A percentile compares a stretch with the other conserved stretches of the same genome.
phyloP scores from a whole-genome alignment of 495 filamentous ascomycete species.

The Hypomontagnella submonticulosa region DNA sequence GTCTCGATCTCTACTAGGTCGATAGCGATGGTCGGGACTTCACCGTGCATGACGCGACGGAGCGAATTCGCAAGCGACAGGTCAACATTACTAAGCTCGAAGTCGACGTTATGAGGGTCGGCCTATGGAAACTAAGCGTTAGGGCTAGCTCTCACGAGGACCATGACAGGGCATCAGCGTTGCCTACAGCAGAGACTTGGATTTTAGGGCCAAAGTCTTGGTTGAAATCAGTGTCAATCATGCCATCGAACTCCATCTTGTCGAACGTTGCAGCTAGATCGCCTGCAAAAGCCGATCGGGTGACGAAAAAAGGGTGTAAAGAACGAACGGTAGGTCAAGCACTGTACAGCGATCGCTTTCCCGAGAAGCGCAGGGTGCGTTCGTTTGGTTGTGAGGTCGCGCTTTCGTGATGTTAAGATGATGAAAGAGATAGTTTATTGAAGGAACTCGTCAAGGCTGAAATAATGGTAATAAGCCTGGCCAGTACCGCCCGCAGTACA shows the following conservation, averaged over 20 bases:
- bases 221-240: constrained; percentile 72
- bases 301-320: constrained; percentile 11
- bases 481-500: neutral
- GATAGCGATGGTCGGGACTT: constrained; percentile 94
- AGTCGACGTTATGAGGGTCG: constrained; percentile 77
- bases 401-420: neutral
- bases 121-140: constrained; percentile 60
- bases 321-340: neutral
- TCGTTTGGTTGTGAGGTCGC: neutral
- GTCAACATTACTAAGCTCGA: constrained; percentile 81
- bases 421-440: constrained; percentile 47
- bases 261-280: constrained; percentile 1
- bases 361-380: neutral
- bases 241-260: constrained; percentile 73
- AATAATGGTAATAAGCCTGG: constrained; percentile 10
- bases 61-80: constrained; percentile 94
- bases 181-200: constrained; percentile 74
- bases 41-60: constrained; percentile 90
- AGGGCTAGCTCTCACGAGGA: constrained; percentile 5
- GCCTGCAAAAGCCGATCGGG: constrained; percentile 21
- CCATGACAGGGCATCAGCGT: constrained; percentile 17
- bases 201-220: constrained; percentile 66
- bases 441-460: constrained; percentile 48
- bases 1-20: constrained; percentile 91
- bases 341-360: constrained; percentile 3